Base-by-base conservation (phyloP, 257 asterid species). In the Ilex aquifolium region DNA sequence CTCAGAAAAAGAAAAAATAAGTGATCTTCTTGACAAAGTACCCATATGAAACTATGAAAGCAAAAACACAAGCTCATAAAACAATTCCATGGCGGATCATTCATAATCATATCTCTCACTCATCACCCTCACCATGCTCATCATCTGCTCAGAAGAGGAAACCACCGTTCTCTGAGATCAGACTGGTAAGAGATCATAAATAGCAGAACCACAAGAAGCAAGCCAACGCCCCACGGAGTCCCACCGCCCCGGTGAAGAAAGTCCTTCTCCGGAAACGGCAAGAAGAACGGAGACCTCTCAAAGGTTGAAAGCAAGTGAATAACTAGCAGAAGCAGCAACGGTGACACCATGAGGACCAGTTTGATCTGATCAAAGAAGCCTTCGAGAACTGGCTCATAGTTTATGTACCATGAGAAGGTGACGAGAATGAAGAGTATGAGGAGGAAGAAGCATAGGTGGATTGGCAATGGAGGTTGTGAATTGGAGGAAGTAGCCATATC, bases 391-490 rank as follows among this genome's bases (percentile, higher is more conserved):
- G 56, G 13, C 21, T 50, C 56, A 14, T 50, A 50, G 56, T 10
- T 50, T 13, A 14, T 50, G 56, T 50, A 50, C 56, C 56, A 50
- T 13, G 56, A 11, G 56, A 50, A 50, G 15, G 14, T 1, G 6
- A 50, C 5, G n/a, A 50, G 21, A 6, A 50, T n/a, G 56, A 50
- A 50, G 56, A 50, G 56, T 50, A 50, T 2, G 56, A 50, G n/a
- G 56, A 50, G 56, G 56, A 50, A 50, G 21, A 50, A 50, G 13
- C 56, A 50, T 14, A 50, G 56, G 56, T 50, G 56, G 5, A 50
- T 50, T n/a, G 56, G 56, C 56, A 50, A 4, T 5, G 56, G 5
- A 50, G 56, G 5, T 5, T 10, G 13, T 6, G 56, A 9, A 50
- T 6, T 9, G 5, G 56, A 50, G 13, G 56, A 50, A 50, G 56